Evolutionary conservation across 768 basidiomycete species (phyloP).

Genomic region (Lentinula lateritia): DNA sequence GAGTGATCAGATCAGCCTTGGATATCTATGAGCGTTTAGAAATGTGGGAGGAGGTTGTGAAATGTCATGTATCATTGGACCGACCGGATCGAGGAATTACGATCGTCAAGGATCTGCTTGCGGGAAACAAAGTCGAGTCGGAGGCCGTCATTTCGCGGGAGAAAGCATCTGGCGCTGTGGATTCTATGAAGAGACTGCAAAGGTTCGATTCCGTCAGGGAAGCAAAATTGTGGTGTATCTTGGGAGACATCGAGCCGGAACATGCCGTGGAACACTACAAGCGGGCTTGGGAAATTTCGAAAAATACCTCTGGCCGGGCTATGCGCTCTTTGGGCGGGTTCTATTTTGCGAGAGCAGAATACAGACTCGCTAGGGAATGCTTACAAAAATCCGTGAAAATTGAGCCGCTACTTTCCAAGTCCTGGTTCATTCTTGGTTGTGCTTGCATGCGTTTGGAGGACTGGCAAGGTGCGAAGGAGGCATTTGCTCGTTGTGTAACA

Average conservation of each 20-base stretch:
- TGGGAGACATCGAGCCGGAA: slow-evolving; percentile 85
- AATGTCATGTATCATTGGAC: slow-evolving; percentile 82
- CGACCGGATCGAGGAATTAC: slow-evolving; percentile 68
- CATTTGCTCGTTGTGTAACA: slow-evolving; percentile 80
- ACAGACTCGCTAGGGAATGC: slow-evolving; percentile 54
- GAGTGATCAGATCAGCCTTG: slow-evolving; percentile 84
- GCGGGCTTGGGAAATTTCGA: slow-evolving; percentile 80
- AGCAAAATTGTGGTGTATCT: slow-evolving; percentile 91
- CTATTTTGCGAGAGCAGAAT: slow-evolving; percentile 68
- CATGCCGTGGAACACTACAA: slow-evolving; percentile 70
- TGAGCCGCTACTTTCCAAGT: slow-evolving; percentile 80
- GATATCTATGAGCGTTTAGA: slow-evolving; percentile 93
- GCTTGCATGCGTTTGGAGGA: slow-evolving; percentile 75
- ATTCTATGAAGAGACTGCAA: slow-evolving; percentile 21
- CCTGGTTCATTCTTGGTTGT: slow-evolving; percentile 98
- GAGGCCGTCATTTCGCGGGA: slow-evolving; percentile 62
- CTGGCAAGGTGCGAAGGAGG: slow-evolving; percentile 80
- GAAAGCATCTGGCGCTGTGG: slow-evolving; percentile 41
- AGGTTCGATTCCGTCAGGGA: slow-evolving; percentile 56
- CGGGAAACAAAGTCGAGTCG: slow-evolving; percentile 79
- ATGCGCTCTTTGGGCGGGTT: slow-evolving; percentile 89
- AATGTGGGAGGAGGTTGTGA: slow-evolving; percentile 98
- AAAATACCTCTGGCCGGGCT: slow-evolving; percentile 77
- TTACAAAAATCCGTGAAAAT: slow-evolving; percentile 76
- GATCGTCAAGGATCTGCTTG: slow-evolving; percentile 82